A percentile compares a stretch with the other conserved stretches of the same genome.
Evolutionary conservation across 1,139 yeast species (phyloP).

Genomic region (Arxiozyma slooffiae): DNA sequence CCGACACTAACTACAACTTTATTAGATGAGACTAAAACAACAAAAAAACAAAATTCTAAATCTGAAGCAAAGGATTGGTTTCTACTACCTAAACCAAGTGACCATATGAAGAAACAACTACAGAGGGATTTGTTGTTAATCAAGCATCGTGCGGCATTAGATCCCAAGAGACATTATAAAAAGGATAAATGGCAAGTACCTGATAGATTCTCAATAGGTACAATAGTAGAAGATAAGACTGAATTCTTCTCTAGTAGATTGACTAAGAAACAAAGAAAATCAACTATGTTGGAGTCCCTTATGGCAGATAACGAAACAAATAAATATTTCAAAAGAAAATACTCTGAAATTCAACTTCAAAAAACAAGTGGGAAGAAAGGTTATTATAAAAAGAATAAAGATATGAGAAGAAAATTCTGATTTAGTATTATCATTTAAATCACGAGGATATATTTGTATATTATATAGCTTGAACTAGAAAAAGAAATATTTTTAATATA

Average conservation of each 20-base stretch:
- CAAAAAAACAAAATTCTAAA: neutral
- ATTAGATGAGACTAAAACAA: constrained; percentile 7
- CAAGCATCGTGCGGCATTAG: constrained; percentile 82
- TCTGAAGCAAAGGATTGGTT: constrained; percentile 50
- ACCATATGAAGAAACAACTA: constrained; percentile 48
- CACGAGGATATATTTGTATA: neutral
- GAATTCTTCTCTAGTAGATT: constrained; percentile 70
- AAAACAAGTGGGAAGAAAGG: constrained; percentile 70
- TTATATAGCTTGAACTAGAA: too few species aligned
- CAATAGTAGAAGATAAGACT: constrained; percentile 70
- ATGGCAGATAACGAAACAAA: constrained; percentile 61
- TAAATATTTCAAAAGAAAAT: constrained; percentile 77
- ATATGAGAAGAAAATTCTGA: constrained; percentile 26
- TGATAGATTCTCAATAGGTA: constrained; percentile 79
- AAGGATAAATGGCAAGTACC: constrained; percentile 77
- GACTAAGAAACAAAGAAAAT: constrained; percentile 61
- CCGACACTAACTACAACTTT: neutral
- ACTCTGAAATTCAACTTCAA: constrained; percentile 62
- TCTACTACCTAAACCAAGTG: constrained; percentile 67
- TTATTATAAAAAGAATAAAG: constrained; percentile 56
- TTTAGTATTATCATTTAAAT: neutral
- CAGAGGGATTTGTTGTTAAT: constrained; percentile 71
- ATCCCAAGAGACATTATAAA: constrained; percentile 91
- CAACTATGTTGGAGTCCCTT: constrained; percentile 71
- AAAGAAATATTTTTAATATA: too few species aligned